Evolutionary conservation across 768 basidiomycete genomes (phyloP).

Genomic region (Leccinum fibrillosum): DNA sequence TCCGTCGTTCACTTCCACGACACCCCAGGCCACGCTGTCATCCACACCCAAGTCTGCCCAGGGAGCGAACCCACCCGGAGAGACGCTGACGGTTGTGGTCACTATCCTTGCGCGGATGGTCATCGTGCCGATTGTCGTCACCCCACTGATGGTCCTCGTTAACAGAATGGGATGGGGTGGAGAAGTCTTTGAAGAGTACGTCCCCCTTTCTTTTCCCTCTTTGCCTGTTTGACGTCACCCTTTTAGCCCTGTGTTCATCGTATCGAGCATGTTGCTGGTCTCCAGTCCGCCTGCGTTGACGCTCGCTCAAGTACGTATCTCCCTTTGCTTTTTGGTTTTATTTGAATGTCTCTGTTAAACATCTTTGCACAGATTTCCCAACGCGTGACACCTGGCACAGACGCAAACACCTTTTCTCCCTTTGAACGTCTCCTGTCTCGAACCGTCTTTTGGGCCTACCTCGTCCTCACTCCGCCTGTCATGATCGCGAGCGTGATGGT

Average conservation of each 20-base stretch:
- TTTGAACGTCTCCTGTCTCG: constrained; percentile 90
- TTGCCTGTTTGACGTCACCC: not conserved
- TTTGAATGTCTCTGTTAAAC: not conserved
- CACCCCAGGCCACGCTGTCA: not conserved
- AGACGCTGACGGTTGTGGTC: constrained; percentile 80
- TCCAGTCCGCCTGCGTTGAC: constrained; percentile 80
- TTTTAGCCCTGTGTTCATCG: constrained; percentile 73
- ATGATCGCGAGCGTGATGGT: constrained; percentile 75
- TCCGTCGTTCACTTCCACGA: not conserved
- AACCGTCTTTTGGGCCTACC: constrained; percentile 94
- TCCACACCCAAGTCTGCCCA: not conserved
- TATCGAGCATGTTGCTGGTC: constrained; percentile 80
- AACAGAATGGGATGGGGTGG: constrained; percentile 44
- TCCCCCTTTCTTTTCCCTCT: constrained; percentile 34
- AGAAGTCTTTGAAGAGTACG: constrained; percentile 71
- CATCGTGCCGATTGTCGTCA: constrained; percentile 70
- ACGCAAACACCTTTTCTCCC: constrained; percentile 9
- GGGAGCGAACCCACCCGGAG: constrained; percentile 46
- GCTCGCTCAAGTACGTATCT: constrained; percentile 48
- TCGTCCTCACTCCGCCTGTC: constrained; percentile 82
- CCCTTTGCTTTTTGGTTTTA: not conserved
- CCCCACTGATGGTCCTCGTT: constrained; percentile 71
- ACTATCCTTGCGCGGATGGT: constrained; percentile 86
- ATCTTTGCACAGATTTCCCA: constrained; percentile 19
- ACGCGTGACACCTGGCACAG: not conserved